Evolutionary conservation across 1,139 yeast species (phyloP).

Genomic region (Kurtzmaniella quercitrusa): DNA sequence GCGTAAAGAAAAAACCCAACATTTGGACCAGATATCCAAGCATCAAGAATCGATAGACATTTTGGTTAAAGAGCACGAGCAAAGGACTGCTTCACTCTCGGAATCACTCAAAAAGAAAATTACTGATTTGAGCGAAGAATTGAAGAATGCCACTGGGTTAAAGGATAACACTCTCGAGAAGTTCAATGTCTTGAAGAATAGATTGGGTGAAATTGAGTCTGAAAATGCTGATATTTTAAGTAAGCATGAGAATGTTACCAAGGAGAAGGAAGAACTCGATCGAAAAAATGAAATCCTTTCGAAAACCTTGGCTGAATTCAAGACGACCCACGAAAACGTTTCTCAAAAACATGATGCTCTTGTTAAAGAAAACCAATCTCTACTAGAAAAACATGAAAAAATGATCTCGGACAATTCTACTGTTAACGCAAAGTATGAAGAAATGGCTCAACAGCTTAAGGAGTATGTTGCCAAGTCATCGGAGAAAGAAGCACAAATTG

Average conservation of each 20-base stretch:
- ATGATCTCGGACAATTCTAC: neutral
- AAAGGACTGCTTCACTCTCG: conserved; percentile 11
- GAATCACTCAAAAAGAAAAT: conserved; percentile 14
- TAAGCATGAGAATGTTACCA: neutral
- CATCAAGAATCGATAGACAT: conserved; percentile 12
- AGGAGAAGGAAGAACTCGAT: neutral
- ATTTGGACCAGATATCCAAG: neutral
- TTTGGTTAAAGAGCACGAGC: conserved; percentile 16
- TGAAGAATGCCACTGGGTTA: conserved; percentile 12
- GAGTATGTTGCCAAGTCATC: conserved; percentile 4
- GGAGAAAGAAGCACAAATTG: conserved; percentile 10
- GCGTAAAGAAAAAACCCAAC: conserved; percentile 10
- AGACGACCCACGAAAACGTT: neutral
- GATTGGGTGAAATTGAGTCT: conserved; percentile 34
- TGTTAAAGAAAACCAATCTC: neutral
- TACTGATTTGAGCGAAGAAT: conserved; percentile 11
- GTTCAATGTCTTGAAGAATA: conserved; percentile 25
- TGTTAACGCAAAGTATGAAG: neutral
- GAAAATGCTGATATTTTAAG: conserved; percentile 24
- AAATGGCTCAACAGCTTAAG: neutral
- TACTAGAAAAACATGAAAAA: neutral
- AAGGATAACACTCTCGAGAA: conserved; percentile 34
- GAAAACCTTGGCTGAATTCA: neutral
- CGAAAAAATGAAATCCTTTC: neutral
- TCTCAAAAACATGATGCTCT: neutral